These are phyloP conservation scores for Psilocybe azurescens DNA, from an alignment of 768 basidiomycete species.

Conservation along the genomic window DNA sequence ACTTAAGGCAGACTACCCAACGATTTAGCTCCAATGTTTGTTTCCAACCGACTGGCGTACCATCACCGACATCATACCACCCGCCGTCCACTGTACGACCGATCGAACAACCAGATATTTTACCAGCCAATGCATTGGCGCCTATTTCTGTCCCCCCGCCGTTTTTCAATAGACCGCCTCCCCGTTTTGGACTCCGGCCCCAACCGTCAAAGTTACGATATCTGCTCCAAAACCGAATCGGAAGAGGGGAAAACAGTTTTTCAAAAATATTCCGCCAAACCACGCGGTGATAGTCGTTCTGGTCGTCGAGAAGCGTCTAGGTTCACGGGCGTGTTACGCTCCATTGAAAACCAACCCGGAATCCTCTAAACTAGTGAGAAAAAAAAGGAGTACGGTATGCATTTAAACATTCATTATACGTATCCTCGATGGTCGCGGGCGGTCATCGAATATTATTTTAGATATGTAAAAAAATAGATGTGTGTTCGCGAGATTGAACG, in stretches of 20 bases:
- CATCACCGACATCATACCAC: no score
- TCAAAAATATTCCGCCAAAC: background rate
- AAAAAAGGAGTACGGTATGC: background rate
- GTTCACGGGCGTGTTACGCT: background rate
- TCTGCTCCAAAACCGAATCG: background rate
- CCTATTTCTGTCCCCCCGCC: background rate
- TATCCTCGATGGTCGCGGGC: background rate
- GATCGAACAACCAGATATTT: no score
- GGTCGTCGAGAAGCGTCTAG: background rate
- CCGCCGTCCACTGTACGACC: no score
- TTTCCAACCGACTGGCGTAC: no score
- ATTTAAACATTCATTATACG: background rate
- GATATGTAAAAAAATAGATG: background rate
- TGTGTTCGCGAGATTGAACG: no score
- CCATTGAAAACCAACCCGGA: background rate
- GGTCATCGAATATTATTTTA: background rate
- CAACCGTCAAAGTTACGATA: background rate
- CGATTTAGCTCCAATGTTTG: no score
- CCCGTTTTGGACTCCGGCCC: slow-evolving; percentile 5
- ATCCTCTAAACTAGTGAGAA: background rate
- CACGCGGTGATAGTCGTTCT: background rate
- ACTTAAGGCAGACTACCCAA: no score
- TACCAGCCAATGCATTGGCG: background rate
- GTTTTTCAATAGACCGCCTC: background rate
- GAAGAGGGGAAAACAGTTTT: background rate